Percentiles rank a stretch among this genome's conserved stretches.
phyloP scores from a whole-genome alignment of 352 stramenopile species.

The Globisporangium spinosum region DNA sequence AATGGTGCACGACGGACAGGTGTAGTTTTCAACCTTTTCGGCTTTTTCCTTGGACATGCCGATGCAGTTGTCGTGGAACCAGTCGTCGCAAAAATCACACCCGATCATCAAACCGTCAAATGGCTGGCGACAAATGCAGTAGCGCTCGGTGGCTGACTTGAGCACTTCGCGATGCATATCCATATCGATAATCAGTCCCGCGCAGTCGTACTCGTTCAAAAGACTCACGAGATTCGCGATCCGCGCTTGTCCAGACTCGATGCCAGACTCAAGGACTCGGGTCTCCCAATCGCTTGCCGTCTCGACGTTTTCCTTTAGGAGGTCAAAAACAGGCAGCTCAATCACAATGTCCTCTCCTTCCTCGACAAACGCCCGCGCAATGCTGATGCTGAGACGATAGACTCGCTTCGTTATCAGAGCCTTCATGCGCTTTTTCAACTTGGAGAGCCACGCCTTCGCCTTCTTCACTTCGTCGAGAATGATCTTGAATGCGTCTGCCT shows the following conservation, averaged over 20 bases:
- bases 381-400: conserved; percentile 54
- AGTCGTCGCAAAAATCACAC: conserved; percentile 86
- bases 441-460: conserved; percentile 75
- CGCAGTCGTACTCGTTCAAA: conserved; percentile 80
- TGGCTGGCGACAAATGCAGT: conserved; percentile 88
- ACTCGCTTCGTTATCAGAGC: conserved; percentile 65
- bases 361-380: conserved; percentile 67
- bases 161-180: conserved; percentile 89
- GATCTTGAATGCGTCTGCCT: conserved; percentile 72
- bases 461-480: conserved; percentile 82
- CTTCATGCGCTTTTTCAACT: conserved; percentile 82
- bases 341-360: conserved; percentile 80
- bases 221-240: conserved; percentile 66
- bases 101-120: conserved; percentile 90
- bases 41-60: conserved; percentile 91
- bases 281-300: conserved; percentile 78
- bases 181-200: conserved; percentile 75
- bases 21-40: conserved; percentile 95
- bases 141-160: conserved; percentile 89
- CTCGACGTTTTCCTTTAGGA: conserved; percentile 78
- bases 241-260: conserved; percentile 75
- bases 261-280: conserved; percentile 64
- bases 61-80: conserved; percentile 89
- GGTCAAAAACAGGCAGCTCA: conserved; percentile 66
- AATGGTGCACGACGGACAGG: conserved; percentile 92